Evolutionary conservation across 306 rosid genomes (phyloP).

Genomic region (Arachis hypogaea): DNA sequence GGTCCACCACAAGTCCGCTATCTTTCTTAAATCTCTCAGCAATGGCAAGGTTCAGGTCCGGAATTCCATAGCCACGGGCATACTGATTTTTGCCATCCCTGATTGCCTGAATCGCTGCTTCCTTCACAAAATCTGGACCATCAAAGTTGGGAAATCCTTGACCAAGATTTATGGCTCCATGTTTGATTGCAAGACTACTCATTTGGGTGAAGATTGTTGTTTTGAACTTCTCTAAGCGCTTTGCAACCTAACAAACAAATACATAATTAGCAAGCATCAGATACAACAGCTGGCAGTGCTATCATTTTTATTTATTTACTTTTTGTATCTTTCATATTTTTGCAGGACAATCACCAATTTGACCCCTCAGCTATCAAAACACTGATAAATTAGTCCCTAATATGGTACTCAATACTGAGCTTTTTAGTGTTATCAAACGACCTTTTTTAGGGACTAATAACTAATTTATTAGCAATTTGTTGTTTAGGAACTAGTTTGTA

Average conservation of each 20-base stretch:
- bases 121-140: slow-evolving; percentile 93
- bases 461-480: too few species aligned
- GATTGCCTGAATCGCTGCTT: slow-evolving; percentile 90
- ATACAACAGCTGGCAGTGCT: neutral
- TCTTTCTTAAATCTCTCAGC: slow-evolving; percentile 85
- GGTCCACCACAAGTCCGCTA: slow-evolving; percentile 71
- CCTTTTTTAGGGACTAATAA: too few species aligned
- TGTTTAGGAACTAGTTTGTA: too few species aligned
- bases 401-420: too few species aligned
- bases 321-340: neutral
- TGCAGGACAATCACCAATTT: neutral
- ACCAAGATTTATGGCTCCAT: slow-evolving; percentile 90
- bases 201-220: slow-evolving; percentile 92
- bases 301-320: neutral
- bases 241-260: slow-evolving; percentile 70
- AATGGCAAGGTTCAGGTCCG: slow-evolving; percentile 76
- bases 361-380: too few species aligned
- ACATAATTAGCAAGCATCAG: slow-evolving; percentile 15
- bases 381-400: too few species aligned
- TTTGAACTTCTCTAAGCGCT: slow-evolving; percentile 89
- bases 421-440: too few species aligned
- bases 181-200: slow-evolving; percentile 81
- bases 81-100: slow-evolving; percentile 90
- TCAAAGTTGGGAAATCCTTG: slow-evolving; percentile 97
- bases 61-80: slow-evolving; percentile 83